These are phyloP conservation scores for Cyclaneusma minus DNA, from an alignment of 2,329 filamentous ascomycete species.

Conservation along the genomic window DNA sequence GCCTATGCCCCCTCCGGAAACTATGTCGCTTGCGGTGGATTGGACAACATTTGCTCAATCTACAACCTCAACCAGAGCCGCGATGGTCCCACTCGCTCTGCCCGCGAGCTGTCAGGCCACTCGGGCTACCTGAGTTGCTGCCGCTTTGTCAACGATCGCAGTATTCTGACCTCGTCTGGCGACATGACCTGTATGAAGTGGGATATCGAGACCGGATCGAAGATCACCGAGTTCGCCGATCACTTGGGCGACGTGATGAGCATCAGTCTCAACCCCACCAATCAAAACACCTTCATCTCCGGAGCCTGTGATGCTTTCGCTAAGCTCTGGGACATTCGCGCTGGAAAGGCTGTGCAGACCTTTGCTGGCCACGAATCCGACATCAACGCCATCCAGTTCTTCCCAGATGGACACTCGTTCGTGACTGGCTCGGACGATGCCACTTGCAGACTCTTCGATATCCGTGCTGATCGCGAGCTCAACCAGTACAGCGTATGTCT, in stretches of 20 bases:
- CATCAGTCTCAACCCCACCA: conserved; percentile 97
- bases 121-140: conserved; percentile 97
- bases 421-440: conserved; percentile 96
- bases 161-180: conserved; percentile 92
- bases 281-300: conserved; percentile 99
- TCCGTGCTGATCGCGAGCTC: conserved; percentile 74
- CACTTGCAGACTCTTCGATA: conserved; percentile 93
- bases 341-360: conserved; percentile 95
- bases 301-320: conserved; percentile 97
- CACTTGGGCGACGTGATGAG: conserved; percentile 99
- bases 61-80: conserved; percentile 93
- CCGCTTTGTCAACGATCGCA: conserved; percentile 95
- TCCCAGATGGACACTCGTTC: conserved; percentile 96
- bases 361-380: conserved; percentile 98
- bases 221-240: conserved; percentile 95
- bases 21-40: conserved; percentile 94
- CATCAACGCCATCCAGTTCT: conserved; percentile 99
- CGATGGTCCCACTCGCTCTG: conserved; percentile 93
- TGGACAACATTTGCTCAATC: conserved; percentile 99
- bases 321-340: conserved; percentile 97
- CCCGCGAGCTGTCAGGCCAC: conserved; percentile 88
- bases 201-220: conserved; percentile 96
- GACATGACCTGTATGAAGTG: conserved; percentile 99
- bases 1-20: conserved; percentile 97
- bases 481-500: conserved; percentile 51